Conservation (phyloP, 768 basidiomycete genomes). For the Russula olivacea region DNA sequence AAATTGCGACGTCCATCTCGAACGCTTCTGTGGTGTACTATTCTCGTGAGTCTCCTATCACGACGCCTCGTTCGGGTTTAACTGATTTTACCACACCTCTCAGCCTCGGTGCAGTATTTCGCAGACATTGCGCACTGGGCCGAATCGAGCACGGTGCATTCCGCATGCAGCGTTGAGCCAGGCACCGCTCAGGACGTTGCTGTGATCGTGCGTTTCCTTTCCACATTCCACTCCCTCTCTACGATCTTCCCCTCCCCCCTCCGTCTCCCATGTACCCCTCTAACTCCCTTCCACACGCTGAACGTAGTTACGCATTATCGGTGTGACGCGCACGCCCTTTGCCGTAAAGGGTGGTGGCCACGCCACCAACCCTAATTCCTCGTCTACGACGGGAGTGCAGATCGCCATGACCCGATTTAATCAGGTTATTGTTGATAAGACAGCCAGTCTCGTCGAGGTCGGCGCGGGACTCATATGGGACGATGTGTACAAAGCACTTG, state of each 20-base stretch:
- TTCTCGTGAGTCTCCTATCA: neutral
- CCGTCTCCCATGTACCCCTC: too few species aligned
- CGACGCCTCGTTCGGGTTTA: neutral
- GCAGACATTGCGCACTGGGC: conserved; percentile 20
- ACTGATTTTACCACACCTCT: neutral
- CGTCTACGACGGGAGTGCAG: conserved; percentile 29
- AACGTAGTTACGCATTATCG: conserved; percentile 11
- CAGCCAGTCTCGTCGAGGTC: conserved; percentile 19
- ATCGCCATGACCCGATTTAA: conserved; percentile 28
- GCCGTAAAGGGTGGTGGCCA: conserved; percentile 30
- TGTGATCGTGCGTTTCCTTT: conserved; percentile 12
- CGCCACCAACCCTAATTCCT: conserved; percentile 26
- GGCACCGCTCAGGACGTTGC: conserved; percentile 23
- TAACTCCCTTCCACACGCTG: neutral
- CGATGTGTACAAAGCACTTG: conserved; percentile 26
- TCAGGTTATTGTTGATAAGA: conserved; percentile 2
- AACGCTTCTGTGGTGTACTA: conserved; percentile 9
- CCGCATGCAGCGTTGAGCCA: conserved; percentile 27
- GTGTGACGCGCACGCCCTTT: conserved; percentile 15
- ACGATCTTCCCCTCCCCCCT: neutral
- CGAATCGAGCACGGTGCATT: conserved; percentile 9
- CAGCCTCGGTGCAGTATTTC: conserved; percentile 11
- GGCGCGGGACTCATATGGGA: conserved; percentile 30
- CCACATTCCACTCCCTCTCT: too few species aligned
- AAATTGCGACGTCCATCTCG: conserved; percentile 6